Evolutionary conservation across 495 filamentous ascomycete species (phyloP).

Genomic region (Aspergillus nidulans): DNA sequence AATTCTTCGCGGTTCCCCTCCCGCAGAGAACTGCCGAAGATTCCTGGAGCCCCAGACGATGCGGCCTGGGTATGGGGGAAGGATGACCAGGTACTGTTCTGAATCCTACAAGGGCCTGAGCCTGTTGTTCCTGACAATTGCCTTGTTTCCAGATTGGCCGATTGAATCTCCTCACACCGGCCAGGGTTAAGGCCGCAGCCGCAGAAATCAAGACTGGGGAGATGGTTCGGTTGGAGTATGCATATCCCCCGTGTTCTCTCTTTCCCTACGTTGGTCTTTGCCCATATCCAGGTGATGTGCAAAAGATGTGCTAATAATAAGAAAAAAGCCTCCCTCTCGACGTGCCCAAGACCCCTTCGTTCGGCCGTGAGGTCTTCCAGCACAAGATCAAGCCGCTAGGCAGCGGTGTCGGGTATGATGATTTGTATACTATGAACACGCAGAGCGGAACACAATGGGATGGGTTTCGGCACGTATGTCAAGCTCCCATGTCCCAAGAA

Average conservation of each 20-base stretch:
- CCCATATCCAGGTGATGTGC: neutral
- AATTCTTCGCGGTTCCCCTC: constrained; percentile 47
- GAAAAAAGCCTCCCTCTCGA: constrained; percentile 48
- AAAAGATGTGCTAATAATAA: neutral
- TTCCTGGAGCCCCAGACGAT: constrained; percentile 38
- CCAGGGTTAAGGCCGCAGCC: constrained; percentile 46
- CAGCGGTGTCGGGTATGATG: constrained; percentile 48
- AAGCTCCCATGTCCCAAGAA: neutral
- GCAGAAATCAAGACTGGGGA: constrained; percentile 51
- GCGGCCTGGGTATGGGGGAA: constrained; percentile 65
- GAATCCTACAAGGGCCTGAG: too few relatives aligned
- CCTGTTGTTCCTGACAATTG: too few relatives aligned
- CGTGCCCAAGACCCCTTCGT: constrained; percentile 46
- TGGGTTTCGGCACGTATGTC: constrained; percentile 58
- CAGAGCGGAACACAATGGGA: constrained; percentile 75
- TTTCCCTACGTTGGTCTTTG: neutral
- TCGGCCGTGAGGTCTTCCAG: constrained; percentile 47
- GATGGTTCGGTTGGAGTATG: constrained; percentile 46
- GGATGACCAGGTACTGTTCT: constrained; percentile 49
- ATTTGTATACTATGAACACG: constrained; percentile 64
- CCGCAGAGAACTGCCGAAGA: constrained; percentile 47
- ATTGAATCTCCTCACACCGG: constrained; percentile 55
- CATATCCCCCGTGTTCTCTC: too few relatives aligned
- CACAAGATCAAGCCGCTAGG: constrained; percentile 46
- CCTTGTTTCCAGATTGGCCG: constrained; percentile 38